phyloP scores from a whole-genome alignment of 2,329 filamentous ascomycete genomes.

The Cladosporium austrohemisphaericum region DNA sequence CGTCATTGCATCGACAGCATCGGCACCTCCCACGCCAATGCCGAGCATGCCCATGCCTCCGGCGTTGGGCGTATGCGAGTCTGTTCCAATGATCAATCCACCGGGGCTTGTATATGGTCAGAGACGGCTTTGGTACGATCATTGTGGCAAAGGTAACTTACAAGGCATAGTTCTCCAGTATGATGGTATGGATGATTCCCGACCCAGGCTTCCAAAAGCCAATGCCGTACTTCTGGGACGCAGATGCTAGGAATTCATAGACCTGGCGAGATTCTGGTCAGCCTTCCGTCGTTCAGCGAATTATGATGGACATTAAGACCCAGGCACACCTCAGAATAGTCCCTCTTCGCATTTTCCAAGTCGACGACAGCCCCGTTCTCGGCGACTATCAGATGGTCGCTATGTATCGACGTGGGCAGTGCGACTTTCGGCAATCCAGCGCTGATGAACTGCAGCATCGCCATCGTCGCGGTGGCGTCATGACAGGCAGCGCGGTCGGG shows the following conservation, averaged over 20 bases:
- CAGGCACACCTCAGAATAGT: conserved; percentile 2
- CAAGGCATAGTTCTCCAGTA: conserved; percentile 98
- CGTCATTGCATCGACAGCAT: conserved; percentile 98
- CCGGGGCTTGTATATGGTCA: too few relatives aligned
- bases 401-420: conserved; percentile 94
- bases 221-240: conserved; percentile 99
- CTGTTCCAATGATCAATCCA: conserved; percentile 94
- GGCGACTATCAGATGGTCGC: conserved; percentile 98
- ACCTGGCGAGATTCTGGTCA: conserved; percentile 98
- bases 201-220: conserved; percentile 99
- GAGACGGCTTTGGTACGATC: too few relatives aligned
- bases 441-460: conserved; percentile 99
- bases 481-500: conserved; percentile 98
- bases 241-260: conserved; percentile 90
- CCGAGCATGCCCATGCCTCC: conserved; percentile 90
- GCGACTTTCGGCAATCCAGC: conserved; percentile 92
- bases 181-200: conserved; percentile 98
- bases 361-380: conserved; percentile 91
- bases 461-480: conserved; percentile 99
- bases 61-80: conserved; percentile 95
- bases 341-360: conserved; percentile 70
- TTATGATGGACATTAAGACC: background rate
- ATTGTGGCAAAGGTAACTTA: too few relatives aligned
- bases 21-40: conserved; percentile 95
- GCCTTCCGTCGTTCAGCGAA: conserved; percentile 33